Conservation (phyloP, 371 early-diverging fungal species). For the Lichtheimia hyalospora region DNA sequence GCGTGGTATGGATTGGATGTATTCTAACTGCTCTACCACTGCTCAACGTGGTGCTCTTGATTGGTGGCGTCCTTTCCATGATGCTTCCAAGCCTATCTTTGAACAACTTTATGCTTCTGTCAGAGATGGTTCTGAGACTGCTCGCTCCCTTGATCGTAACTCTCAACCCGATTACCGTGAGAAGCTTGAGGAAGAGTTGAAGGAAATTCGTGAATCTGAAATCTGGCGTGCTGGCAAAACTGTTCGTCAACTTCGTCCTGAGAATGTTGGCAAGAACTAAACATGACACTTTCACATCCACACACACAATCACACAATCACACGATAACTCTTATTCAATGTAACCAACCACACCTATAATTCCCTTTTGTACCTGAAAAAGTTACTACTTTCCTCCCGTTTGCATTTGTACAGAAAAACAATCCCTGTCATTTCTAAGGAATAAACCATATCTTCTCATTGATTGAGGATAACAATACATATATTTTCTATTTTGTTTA, state of each 20-base stretch:
- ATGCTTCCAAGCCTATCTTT: conserved; percentile 93
- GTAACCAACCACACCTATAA: background rate
- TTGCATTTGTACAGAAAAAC: conserved; percentile 1
- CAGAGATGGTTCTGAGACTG: conserved; percentile 88
- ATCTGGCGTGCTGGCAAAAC: conserved; percentile 83
- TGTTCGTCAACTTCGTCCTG: conserved; percentile 87
- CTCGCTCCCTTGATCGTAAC: conserved; percentile 88
- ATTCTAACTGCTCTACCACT: conserved; percentile 95
- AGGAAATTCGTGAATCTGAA: conserved; percentile 72
- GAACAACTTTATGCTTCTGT: conserved; percentile 88
- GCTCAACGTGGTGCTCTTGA: conserved; percentile 96
- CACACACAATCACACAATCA: background rate
- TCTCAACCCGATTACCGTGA: conserved; percentile 90
- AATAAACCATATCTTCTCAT: too few species aligned
- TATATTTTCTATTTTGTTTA: too few species aligned
- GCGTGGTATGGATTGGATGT: conserved; percentile 98
- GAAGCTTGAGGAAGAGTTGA: conserved; percentile 87
- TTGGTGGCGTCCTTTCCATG: conserved; percentile 95
- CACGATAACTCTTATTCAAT: too few species aligned
- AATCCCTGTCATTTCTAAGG: background rate
- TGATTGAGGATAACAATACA: too few species aligned
- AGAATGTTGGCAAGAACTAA: conserved; percentile 57
- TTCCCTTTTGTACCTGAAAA: background rate
- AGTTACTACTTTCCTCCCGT: background rate
- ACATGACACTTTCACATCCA: background rate